Conservation (phyloP, 2,329 filamentous ascomycete genomes). For the Magnaporthiopsis incrustans region DNA sequence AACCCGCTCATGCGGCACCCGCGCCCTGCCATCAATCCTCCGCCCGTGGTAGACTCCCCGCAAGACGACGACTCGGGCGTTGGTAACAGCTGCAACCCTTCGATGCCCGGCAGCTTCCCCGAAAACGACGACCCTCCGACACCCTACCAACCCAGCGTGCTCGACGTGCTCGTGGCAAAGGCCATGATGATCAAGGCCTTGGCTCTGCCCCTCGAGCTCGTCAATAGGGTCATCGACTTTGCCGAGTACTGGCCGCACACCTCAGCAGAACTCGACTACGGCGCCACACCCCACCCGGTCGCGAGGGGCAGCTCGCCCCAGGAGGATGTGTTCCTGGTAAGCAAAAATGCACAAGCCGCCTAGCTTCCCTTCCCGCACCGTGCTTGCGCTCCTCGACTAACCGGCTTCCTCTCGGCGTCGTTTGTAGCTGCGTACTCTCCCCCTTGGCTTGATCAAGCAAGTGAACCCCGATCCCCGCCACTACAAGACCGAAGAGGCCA, state of each 20-base stretch:
- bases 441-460: constrained; percentile 29
- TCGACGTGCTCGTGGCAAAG: constrained; percentile 43
- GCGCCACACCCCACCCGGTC: constrained; percentile 5
- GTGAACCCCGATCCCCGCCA: constrained; percentile 15
- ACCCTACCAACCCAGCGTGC: constrained; percentile 27
- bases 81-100: neutral
- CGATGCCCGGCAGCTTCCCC: neutral
- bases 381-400: constrained; percentile 1
- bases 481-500: constrained; percentile 12
- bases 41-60: neutral
- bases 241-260: constrained; percentile 57
- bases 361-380: neutral
- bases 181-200: constrained; percentile 34
- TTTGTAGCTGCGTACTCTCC: constrained; percentile 29
- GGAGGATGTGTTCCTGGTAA: constrained; percentile 34
- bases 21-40: neutral
- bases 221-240: constrained; percentile 47
- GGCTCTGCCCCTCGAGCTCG: constrained; percentile 44
- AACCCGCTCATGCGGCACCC: constrained; percentile 1
- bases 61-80: neutral
- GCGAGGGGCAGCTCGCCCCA: constrained; percentile 7
- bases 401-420: neutral
- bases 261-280: constrained; percentile 23
- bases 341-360: constrained; percentile 6
- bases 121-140: neutral